phyloP scores from a whole-genome alignment of 441 rosid genomes.

The Kokia cookei region DNA sequence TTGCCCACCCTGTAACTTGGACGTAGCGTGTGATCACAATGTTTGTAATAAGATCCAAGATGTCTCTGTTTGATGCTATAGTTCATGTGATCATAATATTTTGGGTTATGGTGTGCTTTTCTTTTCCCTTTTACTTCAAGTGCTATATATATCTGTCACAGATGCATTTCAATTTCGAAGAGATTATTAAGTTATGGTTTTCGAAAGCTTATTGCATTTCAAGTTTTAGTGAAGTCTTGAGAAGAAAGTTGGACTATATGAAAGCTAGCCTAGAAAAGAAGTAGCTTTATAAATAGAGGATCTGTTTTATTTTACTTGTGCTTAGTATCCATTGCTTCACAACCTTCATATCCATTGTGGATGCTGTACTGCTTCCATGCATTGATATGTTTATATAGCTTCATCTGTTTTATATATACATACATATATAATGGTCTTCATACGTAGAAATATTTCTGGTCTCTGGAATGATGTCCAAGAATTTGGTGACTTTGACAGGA shows the following conservation, averaged over 20 bases:
- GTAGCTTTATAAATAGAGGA: not conserved
- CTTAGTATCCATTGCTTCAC: not conserved
- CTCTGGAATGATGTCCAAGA: constrained; percentile 88
- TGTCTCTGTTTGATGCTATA: not conserved
- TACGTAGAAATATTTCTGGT: constrained; percentile 75
- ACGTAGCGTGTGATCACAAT: not conserved
- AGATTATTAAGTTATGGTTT: not conserved
- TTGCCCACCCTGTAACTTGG: not conserved
- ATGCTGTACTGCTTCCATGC: not conserved
- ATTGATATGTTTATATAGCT: not conserved
- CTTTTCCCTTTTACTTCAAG: not conserved
- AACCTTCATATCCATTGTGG: not conserved
- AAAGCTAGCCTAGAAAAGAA: not conserved
- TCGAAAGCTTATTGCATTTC: not conserved
- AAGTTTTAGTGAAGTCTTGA: not conserved
- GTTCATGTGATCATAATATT: not conserved
- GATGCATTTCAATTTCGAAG: not conserved
- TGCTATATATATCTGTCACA: not conserved
- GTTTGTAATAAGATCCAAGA: constrained; percentile 9
- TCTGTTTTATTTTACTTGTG: not conserved
- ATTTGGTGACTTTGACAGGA: constrained; percentile 70
- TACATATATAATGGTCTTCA: not conserved
- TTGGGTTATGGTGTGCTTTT: not conserved
- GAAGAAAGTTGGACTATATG: not conserved
- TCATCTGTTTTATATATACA: not conserved